Evolutionary conservation across 2,329 filamentous ascomycete genomes (phyloP), one percentile per base, ranked within the genome.

Genomic region (Fusarium nematophilum): DNA sequence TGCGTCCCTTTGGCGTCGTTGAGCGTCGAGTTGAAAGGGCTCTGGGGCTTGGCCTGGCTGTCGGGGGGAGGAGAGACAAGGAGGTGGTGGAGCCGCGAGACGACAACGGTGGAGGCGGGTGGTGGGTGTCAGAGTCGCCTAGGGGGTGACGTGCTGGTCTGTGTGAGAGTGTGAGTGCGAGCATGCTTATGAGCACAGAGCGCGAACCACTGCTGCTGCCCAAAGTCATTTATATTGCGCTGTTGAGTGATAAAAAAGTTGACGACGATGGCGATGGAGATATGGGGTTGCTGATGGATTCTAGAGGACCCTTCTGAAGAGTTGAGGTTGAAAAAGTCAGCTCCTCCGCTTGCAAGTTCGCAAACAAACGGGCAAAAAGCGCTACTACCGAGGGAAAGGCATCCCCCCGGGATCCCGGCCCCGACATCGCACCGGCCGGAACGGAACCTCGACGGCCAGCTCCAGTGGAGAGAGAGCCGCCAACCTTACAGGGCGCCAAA

Each of bases 121-220:
- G 48, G 48, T 51, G 43, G 43, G 43, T 34, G 51, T 52, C 38
- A 30, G 43, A 53, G 57, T 47, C 39, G 29, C 39, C 34, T 57
- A 53, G 57, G 50, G 45, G 57, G 55, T 63, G 57, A 55, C 46
- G 59, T 62, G 61, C 50, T 60, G 57, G 55, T 44, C 44, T 46
- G 56, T 51, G 58, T 62, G 59, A 55, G 59, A 62, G 49, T 60
- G 46, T 50, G 49, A 34, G 31, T 45, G 38, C 29, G 29, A 34
- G 42, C 27, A 27, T 31, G 18, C 26, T n/a, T n/a, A n/a, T n/a
- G n/a, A n/a, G n/a, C n/a, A n/a, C n/a, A n/a, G n/a, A n/a, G n/a
- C n/a, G n/a, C n/a, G n/a, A n/a, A n/a, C n/a, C n/a, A n/a, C n/a
- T n/a, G n/a, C n/a, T n/a, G n/a, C n/a, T n/a, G n/a, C n/a, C n/a